Percentiles rank a stretch among this genome's conserved stretches.
These are phyloP conservation scores for Metschnikowia similis DNA, from an alignment of 805 yeast genomes.

Conservation along the genomic window DNA sequence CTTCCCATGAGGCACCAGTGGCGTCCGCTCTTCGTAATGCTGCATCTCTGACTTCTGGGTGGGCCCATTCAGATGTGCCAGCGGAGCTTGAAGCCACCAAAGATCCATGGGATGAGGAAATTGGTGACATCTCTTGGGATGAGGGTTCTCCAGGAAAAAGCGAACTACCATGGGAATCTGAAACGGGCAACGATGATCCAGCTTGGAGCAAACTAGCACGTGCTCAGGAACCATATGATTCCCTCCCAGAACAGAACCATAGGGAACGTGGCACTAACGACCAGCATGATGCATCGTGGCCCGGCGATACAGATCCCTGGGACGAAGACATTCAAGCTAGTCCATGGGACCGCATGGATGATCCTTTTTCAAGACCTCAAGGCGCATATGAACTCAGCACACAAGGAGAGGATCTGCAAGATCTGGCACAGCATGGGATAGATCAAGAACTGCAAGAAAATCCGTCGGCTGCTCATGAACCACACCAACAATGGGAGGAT, in stretches of 20 bases:
- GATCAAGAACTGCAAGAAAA: neutral
- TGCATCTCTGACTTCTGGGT: neutral
- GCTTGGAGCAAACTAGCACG: neutral
- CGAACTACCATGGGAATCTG: conserved; percentile 2
- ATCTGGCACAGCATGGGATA: neutral
- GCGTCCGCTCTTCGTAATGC: neutral
- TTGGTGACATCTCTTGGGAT: conserved; percentile 17
- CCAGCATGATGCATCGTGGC: neutral
- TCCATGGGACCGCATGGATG: conserved; percentile 1
- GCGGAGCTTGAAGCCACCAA: neutral
- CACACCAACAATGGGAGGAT: neutral
- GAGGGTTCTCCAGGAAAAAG: conserved; percentile 8
- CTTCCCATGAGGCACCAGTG: neutral
- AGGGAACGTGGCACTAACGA: neutral
- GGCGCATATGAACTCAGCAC: neutral
- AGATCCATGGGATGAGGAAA: conserved; percentile 17
- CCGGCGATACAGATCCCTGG: neutral
- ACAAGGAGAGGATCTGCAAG: neutral
- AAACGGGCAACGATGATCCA: neutral
- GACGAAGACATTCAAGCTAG: neutral
- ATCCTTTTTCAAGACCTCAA: neutral
- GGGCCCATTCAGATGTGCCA: neutral
- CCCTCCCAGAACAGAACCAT: neutral
- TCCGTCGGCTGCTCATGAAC: too few species aligned
- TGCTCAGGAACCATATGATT: neutral